Evolutionary conservation across 495 filamentous ascomycete species (phyloP).

Genomic region (Penicillium subrubescens): DNA sequence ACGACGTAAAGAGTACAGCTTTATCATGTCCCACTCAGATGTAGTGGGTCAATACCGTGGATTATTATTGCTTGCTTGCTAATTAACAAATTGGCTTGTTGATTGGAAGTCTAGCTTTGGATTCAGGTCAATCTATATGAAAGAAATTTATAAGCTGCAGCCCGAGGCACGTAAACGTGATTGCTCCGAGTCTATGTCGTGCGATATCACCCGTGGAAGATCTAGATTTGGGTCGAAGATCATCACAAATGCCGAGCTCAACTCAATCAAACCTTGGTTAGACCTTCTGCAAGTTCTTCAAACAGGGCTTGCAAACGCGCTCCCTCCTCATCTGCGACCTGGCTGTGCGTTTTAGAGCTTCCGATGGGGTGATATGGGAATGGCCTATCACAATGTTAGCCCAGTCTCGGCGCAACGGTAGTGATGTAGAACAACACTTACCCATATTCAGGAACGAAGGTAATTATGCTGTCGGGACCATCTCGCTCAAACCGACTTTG

Average conservation of each 20-base stretch:
- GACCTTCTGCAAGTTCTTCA: constrained; percentile 3
- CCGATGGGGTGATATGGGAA: constrained; percentile 36
- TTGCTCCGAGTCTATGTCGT: neutral
- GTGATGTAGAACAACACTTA: constrained; percentile 6
- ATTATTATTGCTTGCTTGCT: too few relatives aligned
- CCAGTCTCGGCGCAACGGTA: neutral
- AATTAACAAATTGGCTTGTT: too few relatives aligned
- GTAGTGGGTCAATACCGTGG: neutral
- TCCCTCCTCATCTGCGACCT: constrained; percentile 33
- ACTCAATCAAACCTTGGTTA: neutral
- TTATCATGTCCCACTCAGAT: too few relatives aligned
- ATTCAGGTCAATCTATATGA: neutral
- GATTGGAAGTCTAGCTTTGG: neutral
- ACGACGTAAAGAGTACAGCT: too few relatives aligned
- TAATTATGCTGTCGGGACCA: constrained; percentile 17
- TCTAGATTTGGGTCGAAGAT: neutral
- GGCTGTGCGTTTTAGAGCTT: constrained; percentile 19
- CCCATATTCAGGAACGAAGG: constrained; percentile 38
- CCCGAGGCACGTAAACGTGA: neutral
- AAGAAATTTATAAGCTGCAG: neutral
- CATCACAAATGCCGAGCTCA: neutral
- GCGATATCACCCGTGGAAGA: neutral
- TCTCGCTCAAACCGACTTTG: constrained; percentile 11
- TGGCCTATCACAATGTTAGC: constrained; percentile 18
- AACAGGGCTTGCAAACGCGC: constrained; percentile 25